Base-by-base conservation (phyloP, 495 filamentous ascomycete species). In the Ramalina intermedia region DNA sequence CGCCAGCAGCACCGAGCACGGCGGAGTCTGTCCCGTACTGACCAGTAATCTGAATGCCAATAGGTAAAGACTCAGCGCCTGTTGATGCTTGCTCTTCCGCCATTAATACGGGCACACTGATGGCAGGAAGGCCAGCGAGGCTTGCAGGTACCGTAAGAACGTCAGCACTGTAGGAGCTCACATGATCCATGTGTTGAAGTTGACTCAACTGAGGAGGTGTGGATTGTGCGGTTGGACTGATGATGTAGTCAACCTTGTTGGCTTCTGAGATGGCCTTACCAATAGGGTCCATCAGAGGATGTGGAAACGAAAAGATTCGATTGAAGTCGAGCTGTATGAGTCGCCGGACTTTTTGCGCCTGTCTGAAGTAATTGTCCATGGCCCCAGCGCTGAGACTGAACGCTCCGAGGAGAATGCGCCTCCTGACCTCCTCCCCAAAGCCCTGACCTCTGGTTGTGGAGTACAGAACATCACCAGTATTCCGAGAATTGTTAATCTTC, bases 121-220 rank as follows among this genome's bases (percentile, higher is more conserved):
- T 75, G 16, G 89, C 85, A 11, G 91, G 91, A 33, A 99, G 67
- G 3, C 91, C 93, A 6, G 91, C 93, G 51, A 99, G 64, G 58
- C 85, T 95, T 18, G 93, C 87, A 13, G 91, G 91, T 7, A 96
- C 91, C 0, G 91, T 96, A 62, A 96, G 85, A 13, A 95, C 85
- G 67, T 99, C 91, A 56, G 87, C 94, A 64, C 84, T 81, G 58
- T 94, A 96, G 2, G 75, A 73, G 58, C 80, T 69, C 39, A 82
- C 52, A 0, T 67, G 56, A 46, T 63, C 59, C 47, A 63, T 63
- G 6, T 78, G 55, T 21, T 78, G 66, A 6, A 75, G 39, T 17
- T 60, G 53, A 17, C 69, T 70, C 8, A 91, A 59, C 36, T 59
- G 64, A 2, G 91, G 91, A 4, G 93, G 78, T 5, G 76, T 60